Evolutionary conservation across 306 rosid genomes (phyloP).

Genomic region (Acacia acuminata): DNA sequence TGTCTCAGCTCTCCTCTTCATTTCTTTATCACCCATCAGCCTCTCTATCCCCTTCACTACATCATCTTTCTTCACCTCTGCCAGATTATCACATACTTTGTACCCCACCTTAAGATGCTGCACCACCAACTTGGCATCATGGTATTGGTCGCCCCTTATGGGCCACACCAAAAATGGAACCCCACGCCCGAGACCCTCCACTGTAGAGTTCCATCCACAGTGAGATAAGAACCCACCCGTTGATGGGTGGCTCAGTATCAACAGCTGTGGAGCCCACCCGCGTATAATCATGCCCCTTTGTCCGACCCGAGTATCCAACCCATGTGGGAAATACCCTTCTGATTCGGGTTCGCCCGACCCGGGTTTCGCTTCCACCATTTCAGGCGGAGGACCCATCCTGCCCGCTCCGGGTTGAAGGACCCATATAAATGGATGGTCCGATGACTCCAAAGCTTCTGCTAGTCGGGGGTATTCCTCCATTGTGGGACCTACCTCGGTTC

Average conservation of each 20-base stretch:
- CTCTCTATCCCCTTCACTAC: slow-evolving; percentile 48
- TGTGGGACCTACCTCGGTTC: slow-evolving; percentile 54
- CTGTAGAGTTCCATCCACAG: slow-evolving; percentile 73
- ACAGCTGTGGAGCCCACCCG: slow-evolving; percentile 79
- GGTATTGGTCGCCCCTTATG: slow-evolving; percentile 62
- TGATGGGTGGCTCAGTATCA: slow-evolving; percentile 74
- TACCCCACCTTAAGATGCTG: slow-evolving; percentile 55
- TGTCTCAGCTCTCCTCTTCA: slow-evolving; percentile 35
- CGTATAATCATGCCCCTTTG: slow-evolving; percentile 57
- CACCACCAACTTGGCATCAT: slow-evolving; percentile 54
- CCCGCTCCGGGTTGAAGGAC: slow-evolving; percentile 55
- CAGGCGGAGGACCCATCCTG: slow-evolving; percentile 36
- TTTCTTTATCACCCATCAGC: slow-evolving; percentile 46
- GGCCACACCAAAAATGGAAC: slow-evolving; percentile 75
- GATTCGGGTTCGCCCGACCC: neutral
- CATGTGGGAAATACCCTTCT: slow-evolving; percentile 52
- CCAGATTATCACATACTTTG: slow-evolving; percentile 30
- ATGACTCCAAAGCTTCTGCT: slow-evolving; percentile 45
- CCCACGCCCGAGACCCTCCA: slow-evolving; percentile 65
- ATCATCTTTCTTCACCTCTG: slow-evolving; percentile 45
- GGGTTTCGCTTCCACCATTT: neutral
- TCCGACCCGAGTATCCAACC: slow-evolving; percentile 44
- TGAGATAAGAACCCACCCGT: slow-evolving; percentile 78
- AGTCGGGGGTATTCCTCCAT: slow-evolving; percentile 42
- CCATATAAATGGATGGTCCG: slow-evolving; percentile 51